Evolutionary conservation across 2,329 filamentous ascomycete genomes (phyloP).

Genomic region (Rugonectria rugulosa): DNA sequence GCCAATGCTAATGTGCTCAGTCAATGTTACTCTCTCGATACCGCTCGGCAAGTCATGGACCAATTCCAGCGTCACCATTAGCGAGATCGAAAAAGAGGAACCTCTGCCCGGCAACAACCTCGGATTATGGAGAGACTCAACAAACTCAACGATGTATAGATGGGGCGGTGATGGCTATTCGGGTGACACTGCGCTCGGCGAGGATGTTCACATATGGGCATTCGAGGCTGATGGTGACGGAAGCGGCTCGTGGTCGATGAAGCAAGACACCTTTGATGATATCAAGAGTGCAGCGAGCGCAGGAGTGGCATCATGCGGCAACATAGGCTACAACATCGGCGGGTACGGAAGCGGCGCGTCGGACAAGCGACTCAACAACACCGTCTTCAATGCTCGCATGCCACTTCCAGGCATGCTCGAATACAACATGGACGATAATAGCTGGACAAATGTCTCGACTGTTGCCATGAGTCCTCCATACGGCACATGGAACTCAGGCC

Average conservation of each 20-base stretch:
- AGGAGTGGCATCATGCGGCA: background rate
- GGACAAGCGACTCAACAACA: conserved; percentile 6
- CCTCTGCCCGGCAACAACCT: conserved; percentile 3
- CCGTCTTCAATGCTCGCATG: background rate
- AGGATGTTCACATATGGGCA: conserved; percentile 8
- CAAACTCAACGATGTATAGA: conserved; percentile 7
- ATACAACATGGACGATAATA: conserved; percentile 10
- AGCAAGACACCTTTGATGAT: conserved; percentile 3
- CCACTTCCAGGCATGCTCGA: background rate
- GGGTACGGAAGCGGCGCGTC: conserved; percentile 8
- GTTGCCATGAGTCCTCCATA: background rate
- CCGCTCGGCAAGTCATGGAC: conserved; percentile 7
- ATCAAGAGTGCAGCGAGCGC: conserved; percentile 6
- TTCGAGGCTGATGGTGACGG: background rate
- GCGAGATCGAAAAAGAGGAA: conserved; percentile 8
- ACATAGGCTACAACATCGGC: conserved; percentile 1
- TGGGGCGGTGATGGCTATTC: conserved; percentile 6
- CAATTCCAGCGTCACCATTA: conserved; percentile 8
- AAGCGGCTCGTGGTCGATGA: background rate
- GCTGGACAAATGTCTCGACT: conserved; percentile 2
- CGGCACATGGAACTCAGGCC: conserved; percentile 8
- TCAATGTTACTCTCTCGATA: conserved; percentile 6
- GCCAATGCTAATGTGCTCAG: background rate
- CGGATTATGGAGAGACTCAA: background rate
- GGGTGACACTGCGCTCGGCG: background rate